Evolutionary conservation across 495 filamentous ascomycete genomes (phyloP).

Genomic region (Penicillium angulare): DNA sequence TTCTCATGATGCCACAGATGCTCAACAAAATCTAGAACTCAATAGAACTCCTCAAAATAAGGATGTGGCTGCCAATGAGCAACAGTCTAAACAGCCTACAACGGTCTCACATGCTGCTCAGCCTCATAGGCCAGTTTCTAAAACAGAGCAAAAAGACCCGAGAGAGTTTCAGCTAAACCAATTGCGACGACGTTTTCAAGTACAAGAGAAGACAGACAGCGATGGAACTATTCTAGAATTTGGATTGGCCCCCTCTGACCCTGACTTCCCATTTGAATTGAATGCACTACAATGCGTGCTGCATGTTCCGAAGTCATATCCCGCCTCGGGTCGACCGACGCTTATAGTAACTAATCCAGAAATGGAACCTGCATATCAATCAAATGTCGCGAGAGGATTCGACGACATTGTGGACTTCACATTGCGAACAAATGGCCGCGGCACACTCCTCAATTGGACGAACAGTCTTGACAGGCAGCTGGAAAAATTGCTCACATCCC

Average conservation of each 20-base stretch:
- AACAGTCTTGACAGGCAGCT: slow-evolving; percentile 74
- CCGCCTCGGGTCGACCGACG: slow-evolving; percentile 48
- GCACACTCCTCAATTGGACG: slow-evolving; percentile 65
- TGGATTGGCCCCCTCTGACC: slow-evolving; percentile 74
- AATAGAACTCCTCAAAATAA: slow-evolving; percentile 8
- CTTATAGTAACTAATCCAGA: slow-evolving; percentile 71
- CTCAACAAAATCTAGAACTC: slow-evolving; percentile 2
- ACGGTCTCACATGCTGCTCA: slow-evolving; percentile 14
- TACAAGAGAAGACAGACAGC: slow-evolving; percentile 53
- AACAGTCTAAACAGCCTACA: slow-evolving; percentile 9
- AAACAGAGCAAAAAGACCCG: slow-evolving; percentile 63
- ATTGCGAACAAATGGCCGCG: slow-evolving; percentile 44
- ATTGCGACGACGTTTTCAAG: slow-evolving; percentile 67
- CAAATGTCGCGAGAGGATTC: slow-evolving; percentile 81
- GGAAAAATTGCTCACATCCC: slow-evolving; percentile 67
- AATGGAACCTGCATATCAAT: slow-evolving; percentile 75
- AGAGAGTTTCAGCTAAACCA: slow-evolving; percentile 76
- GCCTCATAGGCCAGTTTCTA: slow-evolving; percentile 64
- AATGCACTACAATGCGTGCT: slow-evolving; percentile 69
- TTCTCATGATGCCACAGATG: slow-evolving; percentile 2
- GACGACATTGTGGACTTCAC: slow-evolving; percentile 57
- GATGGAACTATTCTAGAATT: slow-evolving; percentile 60
- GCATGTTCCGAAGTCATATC: slow-evolving; percentile 65
- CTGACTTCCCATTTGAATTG: slow-evolving; percentile 81
- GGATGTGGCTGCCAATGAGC: slow-evolving; percentile 10